phyloP scores from a whole-genome alignment of 345 rosid genomes.

The Eucalyptus dawsonii region DNA sequence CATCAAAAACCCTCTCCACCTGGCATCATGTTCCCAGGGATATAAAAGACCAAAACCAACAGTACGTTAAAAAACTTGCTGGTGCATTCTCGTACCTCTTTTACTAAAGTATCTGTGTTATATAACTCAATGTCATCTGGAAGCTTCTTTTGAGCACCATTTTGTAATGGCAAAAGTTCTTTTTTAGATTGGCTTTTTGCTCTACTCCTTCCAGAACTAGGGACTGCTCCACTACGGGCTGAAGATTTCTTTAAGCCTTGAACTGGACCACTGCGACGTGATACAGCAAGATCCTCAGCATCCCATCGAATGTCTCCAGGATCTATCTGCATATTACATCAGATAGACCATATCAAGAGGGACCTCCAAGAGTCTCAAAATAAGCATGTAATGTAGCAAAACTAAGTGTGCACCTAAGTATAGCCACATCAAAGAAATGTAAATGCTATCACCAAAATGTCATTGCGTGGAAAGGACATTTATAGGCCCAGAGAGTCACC shows the following conservation, averaged over 20 bases:
- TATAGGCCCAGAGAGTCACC: not conserved
- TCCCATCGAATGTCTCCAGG: conserved; percentile 91
- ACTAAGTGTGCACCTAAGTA: not conserved
- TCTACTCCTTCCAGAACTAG: conserved; percentile 42
- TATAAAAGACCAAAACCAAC: not conserved
- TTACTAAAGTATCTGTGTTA: conserved; percentile 35
- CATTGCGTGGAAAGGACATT: not conserved
- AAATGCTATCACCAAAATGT: not conserved
- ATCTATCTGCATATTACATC: conserved; percentile 39
- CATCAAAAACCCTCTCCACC: conserved; percentile 78
- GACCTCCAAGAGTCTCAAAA: not conserved
- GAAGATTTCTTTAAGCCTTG: conserved; percentile 33
- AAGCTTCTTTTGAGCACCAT: conserved; percentile 38
- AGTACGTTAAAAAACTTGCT: not conserved
- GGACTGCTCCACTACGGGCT: conserved; percentile 20
- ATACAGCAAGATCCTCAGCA: conserved; percentile 37
- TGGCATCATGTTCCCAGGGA: not conserved
- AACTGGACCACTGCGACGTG: conserved; percentile 39
- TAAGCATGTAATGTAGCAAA: not conserved
- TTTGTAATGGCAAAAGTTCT: conserved; percentile 37
- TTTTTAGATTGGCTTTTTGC: conserved; percentile 47
- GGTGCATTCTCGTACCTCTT: conserved; percentile 35
- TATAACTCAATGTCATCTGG: conserved; percentile 72
- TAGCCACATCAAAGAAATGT: not conserved
- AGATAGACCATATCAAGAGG: not conserved